Evolutionary conservation across 345 rosid genomes (phyloP), one percentile per base, ranked within the genome.

Genomic region (Combretum micranthum): DNA sequence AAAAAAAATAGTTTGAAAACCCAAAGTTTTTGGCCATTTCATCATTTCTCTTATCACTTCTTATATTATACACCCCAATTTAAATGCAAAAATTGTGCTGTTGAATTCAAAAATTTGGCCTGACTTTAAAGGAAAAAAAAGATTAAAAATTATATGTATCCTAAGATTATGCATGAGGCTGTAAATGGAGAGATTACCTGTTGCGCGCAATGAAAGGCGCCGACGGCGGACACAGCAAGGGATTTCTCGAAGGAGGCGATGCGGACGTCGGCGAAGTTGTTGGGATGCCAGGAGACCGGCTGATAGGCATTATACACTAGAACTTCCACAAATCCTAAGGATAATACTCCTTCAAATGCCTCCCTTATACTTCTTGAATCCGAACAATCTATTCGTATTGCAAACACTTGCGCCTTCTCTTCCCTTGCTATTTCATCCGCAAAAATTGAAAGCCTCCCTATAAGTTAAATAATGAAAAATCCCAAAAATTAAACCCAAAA

Each of bases 351-450:
- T 75, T 92, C 98, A 58, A 92, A 92, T 25, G 98, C 98, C 72
- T 88, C 95, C 69, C 83, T 78, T 46, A 88, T 80, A 56, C 98
- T 92, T 67, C 78, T 83, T 17, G 81, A 70, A 47, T 88, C 96
- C 48, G 91, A 81, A 66, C 98, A 92, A 73, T 92, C 96, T 2
- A 92, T 92, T 67, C 93, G 77, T 64, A 92, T 92, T 0, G 98
- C 98, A 72, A 86, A 92, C 37, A 92, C 96, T 71, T 86, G 98
- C 2, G 90, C 79, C 65, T 86, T 92, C 72, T 83, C 95, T 67
- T 88, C 95, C 71, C 96, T 83, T 2, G 98, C 98, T 71, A 92
- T 92, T 75, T 91, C 98, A 47, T 91, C 98, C 4, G 98, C 98
- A 42, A 87, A 83, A 64, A 75, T 60, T 17, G 98, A 92, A 54